These are phyloP conservation scores for Aaosphaeria pasadenensis DNA, from an alignment of 2,329 filamentous ascomycete genomes.

Conservation along the genomic window DNA sequence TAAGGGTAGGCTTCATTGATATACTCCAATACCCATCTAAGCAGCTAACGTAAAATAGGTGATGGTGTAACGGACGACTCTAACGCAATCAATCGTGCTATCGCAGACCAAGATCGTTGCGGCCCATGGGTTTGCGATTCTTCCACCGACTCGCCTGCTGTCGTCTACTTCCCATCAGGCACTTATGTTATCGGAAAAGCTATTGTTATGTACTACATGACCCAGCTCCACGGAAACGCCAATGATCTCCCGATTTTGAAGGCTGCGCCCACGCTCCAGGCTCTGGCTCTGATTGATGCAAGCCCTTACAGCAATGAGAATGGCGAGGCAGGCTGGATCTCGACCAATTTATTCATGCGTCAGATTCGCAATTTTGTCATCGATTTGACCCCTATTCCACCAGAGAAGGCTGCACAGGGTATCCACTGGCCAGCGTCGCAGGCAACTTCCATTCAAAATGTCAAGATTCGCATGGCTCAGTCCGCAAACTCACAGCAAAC, in stretches of 20 bases:
- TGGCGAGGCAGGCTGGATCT: conserved; percentile 42
- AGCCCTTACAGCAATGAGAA: conserved; percentile 47
- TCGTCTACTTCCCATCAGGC: conserved; percentile 58
- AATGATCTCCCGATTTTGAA: conserved; percentile 55
- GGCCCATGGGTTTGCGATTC: conserved; percentile 43
- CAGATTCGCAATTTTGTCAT: conserved; percentile 63
- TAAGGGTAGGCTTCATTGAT: conserved; percentile 23
- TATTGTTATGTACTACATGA: conserved; percentile 64
- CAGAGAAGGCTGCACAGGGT: conserved; percentile 44
- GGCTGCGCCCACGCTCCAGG: conserved; percentile 51
- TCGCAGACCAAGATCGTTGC: conserved; percentile 42
- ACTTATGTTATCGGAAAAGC: conserved; percentile 51
- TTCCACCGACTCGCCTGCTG: conserved; percentile 52
- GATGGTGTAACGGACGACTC: conserved; percentile 47
- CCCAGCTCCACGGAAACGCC: conserved; percentile 61
- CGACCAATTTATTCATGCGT: conserved; percentile 63
- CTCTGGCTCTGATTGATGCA: conserved; percentile 58
- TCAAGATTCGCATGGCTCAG: conserved; percentile 42
- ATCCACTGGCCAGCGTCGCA: conserved; percentile 50
- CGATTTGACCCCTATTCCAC: conserved; percentile 54
- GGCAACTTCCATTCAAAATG: conserved; percentile 47
- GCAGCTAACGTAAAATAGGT: conserved; percentile 12
- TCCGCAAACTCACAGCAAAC: conserved; percentile 46
- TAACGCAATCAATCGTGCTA: conserved; percentile 53
- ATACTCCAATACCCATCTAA: not conserved